Conservation (phyloP, 2,329 filamentous ascomycete genomes). For the Cyphellophora attinorum region DNA sequence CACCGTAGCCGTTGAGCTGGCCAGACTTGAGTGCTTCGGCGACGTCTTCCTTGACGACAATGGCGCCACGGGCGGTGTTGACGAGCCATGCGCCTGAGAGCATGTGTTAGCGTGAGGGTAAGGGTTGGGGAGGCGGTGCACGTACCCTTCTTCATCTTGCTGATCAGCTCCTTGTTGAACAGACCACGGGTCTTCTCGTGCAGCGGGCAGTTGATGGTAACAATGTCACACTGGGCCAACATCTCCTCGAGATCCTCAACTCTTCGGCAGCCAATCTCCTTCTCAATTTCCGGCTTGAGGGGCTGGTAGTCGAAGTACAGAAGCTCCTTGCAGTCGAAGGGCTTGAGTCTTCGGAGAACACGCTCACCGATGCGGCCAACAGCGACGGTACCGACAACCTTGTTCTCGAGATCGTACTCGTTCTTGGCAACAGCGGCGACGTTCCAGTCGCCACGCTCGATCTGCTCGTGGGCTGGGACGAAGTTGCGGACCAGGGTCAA, state of each 20-base stretch:
- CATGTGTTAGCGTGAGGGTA: conserved; percentile 6
- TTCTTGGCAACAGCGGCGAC: conserved; percentile 95
- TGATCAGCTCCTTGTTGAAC: conserved; percentile 97
- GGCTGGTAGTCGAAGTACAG: conserved; percentile 99
- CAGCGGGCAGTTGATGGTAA: conserved; percentile 98
- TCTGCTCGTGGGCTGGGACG: conserved; percentile 91
- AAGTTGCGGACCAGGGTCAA: conserved; percentile 95
- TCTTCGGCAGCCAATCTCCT: conserved; percentile 88
- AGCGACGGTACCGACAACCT: conserved; percentile 95
- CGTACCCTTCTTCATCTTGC: conserved; percentile 95
- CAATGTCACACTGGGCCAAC: conserved; percentile 85
- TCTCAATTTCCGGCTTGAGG: conserved; percentile 71
- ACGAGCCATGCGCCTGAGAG: conserved; percentile 75
- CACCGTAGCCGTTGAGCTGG: conserved; percentile 49
- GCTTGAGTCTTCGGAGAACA: conserved; percentile 87
- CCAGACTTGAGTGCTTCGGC: conserved; percentile 85
- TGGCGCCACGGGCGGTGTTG: conserved; percentile 97
- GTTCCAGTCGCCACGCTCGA: conserved; percentile 83
- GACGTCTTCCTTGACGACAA: conserved; percentile 98
- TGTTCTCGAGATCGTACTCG: conserved; percentile 94
- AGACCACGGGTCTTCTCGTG: conserved; percentile 95
- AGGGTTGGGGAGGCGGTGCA: neutral
- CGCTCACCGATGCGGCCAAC: conserved; percentile 97
- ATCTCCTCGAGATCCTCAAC: conserved; percentile 88
- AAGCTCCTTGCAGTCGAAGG: conserved; percentile 99